Evolutionary conservation across 1,139 yeast genomes (phyloP).

Genomic region (Debaryomyces fabryi): DNA sequence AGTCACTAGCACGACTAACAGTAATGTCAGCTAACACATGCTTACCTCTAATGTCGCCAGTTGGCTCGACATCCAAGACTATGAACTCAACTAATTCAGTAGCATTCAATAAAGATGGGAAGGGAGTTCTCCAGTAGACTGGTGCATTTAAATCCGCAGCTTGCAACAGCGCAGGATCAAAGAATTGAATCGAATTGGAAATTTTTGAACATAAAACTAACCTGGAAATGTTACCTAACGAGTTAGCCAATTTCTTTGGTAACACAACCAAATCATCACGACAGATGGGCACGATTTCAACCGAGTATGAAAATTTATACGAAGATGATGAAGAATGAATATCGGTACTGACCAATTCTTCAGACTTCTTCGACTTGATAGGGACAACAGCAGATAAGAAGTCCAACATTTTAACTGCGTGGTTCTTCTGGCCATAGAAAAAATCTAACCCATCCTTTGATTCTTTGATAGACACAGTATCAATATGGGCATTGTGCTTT

Average conservation of each 20-base stretch:
- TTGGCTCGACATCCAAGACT: constrained; percentile 91
- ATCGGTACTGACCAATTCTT: constrained; percentile 89
- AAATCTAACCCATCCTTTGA: constrained; percentile 94
- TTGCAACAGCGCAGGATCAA: constrained; percentile 83
- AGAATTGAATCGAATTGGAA: constrained; percentile 78
- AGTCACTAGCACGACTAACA: constrained; percentile 81
- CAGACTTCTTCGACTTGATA: constrained; percentile 80
- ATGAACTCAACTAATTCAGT: constrained; percentile 84
- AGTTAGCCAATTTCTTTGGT: constrained; percentile 81
- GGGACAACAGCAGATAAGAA: constrained; percentile 88
- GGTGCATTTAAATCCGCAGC: constrained; percentile 74
- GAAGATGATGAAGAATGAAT: constrained; percentile 87
- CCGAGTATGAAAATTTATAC: constrained; percentile 89
- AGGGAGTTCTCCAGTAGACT: constrained; percentile 89
- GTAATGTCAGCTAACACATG: constrained; percentile 87
- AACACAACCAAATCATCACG: constrained; percentile 92
- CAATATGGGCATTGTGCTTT: constrained; percentile 91
- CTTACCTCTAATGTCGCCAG: constrained; percentile 81
- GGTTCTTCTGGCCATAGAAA: constrained; percentile 84
- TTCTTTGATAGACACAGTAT: constrained; percentile 91
- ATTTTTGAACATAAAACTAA: constrained; percentile 84
- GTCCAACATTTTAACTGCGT: constrained; percentile 92
- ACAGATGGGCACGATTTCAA: constrained; percentile 96
- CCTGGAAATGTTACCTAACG: constrained; percentile 82
- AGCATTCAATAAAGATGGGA: constrained; percentile 74